phyloP scores from a whole-genome alignment of 2,329 filamentous ascomycete genomes.

The Mycosphaerella sp. region DNA sequence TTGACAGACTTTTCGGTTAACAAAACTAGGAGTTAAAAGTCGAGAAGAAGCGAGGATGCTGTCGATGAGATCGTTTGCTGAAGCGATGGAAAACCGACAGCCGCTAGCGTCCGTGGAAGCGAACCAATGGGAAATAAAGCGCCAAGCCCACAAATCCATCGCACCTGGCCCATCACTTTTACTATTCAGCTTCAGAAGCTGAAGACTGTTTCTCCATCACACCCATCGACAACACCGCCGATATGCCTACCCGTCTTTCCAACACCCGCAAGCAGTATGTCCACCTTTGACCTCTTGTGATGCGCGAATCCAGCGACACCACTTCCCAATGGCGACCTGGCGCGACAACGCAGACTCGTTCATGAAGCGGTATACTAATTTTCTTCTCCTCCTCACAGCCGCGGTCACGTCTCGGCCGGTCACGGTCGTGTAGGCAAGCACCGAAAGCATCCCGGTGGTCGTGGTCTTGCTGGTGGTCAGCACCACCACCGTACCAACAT shows the following conservation, averaged over 20 bases:
- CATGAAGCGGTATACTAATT: background rate
- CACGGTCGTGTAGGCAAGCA: slow-evolving; percentile 99
- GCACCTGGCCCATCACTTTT: background rate
- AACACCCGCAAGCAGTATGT: slow-evolving; percentile 75
- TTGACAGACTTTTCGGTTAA: slow-evolving; percentile 9
- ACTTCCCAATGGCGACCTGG: background rate
- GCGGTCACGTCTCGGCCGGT: slow-evolving; percentile 97
- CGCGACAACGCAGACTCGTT: background rate
- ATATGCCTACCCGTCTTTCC: slow-evolving; percentile 66
- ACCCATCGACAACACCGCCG: slow-evolving; percentile 17
- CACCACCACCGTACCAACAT: slow-evolving; percentile 96
- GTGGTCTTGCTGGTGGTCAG: slow-evolving; percentile 93
- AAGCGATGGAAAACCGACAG: slow-evolving; percentile 1
- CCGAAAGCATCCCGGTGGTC: slow-evolving; percentile 77
- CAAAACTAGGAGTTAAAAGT: slow-evolving; percentile 5
- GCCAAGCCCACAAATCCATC: slow-evolving; percentile 4
- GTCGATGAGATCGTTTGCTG: background rate
- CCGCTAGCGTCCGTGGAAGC: background rate
- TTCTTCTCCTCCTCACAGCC: slow-evolving; percentile 45
- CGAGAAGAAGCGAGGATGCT: slow-evolving; percentile 6
- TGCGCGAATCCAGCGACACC: background rate
- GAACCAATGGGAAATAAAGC: background rate
- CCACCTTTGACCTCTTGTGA: slow-evolving; percentile 15
- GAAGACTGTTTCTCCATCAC: background rate
- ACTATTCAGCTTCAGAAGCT: slow-evolving; percentile 1